Evolutionary conservation across 306 rosid genomes (phyloP), one percentile per base, ranked within the genome.

Genomic region (Acmispon strigosus): DNA sequence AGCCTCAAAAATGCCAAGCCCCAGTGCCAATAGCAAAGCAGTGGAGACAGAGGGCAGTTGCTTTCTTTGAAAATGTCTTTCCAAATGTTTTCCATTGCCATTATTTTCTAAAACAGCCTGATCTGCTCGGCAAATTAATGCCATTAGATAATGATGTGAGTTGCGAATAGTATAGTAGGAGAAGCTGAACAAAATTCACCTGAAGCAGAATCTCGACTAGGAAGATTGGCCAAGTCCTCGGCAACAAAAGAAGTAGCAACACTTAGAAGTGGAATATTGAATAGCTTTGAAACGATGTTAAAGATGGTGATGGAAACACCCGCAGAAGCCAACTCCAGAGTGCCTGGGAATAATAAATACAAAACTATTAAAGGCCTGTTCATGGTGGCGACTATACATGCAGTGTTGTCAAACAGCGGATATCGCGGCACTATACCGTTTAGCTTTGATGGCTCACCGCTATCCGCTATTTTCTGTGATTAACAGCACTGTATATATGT

Each of bases 181-280:
- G 32, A 41, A 19, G 7, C 24, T 71, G 19, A 74, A 60, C 10
- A 37, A 43, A 60, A 60, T 55, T 58, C 51, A 90, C 98, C 98
- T 87, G 92, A 83, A 81, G 71, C 29, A 78, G 93, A 78, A 41
- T 56, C 66, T 47, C 74, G 59, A 50, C 41, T 48, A 59, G 83
- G 81, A 75, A 64, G 20, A 69, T 87, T 91, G 22, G 96, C 85
- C 59, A 94, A 76, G 81, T 94, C 99, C 74, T 94, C 92, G 36
- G 97, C 99, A 66, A 94, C 99, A 69, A 94, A 94, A 62, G 99
- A 91, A 54, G 99, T 91, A 34, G 99, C 87, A 58, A 94, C 87
- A 72, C 99, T 87, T 22, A 94, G 91, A 54, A 94, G 92, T 39
- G 99, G 99, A 69, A 94, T 89, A 49, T 94, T 94, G 67, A 94